A percentile compares a stretch with the other conserved stretches of the same genome.
Conservation (phyloP, 2,329 filamentous ascomycete species). For the Sporothrix schenckii region DNA sequence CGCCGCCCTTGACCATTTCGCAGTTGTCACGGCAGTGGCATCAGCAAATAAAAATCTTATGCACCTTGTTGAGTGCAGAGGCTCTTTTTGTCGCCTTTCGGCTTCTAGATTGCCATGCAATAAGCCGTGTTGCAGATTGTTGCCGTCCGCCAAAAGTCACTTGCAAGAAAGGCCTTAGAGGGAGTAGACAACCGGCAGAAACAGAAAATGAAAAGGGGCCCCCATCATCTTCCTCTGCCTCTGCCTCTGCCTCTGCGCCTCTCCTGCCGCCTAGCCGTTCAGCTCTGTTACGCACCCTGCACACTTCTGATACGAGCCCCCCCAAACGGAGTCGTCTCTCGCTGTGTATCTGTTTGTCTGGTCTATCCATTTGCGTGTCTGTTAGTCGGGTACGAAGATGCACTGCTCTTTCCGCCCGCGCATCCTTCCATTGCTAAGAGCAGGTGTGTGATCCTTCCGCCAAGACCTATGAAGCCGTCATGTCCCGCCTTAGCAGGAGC, state of each 20-base stretch:
- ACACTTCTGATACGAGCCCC: background rate
- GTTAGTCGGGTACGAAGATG: conserved; percentile 25
- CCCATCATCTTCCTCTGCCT: background rate
- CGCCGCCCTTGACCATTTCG: background rate
- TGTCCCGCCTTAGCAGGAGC: conserved; percentile 27
- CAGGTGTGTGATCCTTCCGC: conserved; percentile 11
- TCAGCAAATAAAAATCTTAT: too few relatives aligned
- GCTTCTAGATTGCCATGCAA: background rate
- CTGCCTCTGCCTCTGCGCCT: background rate
- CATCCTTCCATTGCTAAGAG: conserved; percentile 20
- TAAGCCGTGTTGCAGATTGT: background rate
- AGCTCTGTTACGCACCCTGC: conserved; percentile 7
- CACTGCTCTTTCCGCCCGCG: conserved; percentile 6
- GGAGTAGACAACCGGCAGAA: background rate
- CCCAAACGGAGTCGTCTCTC: conserved; percentile 1
- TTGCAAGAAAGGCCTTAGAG: background rate
- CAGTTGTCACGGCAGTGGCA: background rate
- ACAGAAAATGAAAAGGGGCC: background rate
- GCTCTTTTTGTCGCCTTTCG: background rate
- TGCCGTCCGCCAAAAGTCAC: background rate
- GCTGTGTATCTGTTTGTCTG: background rate
- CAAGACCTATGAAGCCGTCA: conserved; percentile 10
- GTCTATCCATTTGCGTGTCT: background rate
- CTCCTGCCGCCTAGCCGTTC: background rate
- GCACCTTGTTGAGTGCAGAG: background rate